Evolutionary conservation across 768 basidiomycete species (phyloP).

Genomic region (Termitomyces sp.): DNA sequence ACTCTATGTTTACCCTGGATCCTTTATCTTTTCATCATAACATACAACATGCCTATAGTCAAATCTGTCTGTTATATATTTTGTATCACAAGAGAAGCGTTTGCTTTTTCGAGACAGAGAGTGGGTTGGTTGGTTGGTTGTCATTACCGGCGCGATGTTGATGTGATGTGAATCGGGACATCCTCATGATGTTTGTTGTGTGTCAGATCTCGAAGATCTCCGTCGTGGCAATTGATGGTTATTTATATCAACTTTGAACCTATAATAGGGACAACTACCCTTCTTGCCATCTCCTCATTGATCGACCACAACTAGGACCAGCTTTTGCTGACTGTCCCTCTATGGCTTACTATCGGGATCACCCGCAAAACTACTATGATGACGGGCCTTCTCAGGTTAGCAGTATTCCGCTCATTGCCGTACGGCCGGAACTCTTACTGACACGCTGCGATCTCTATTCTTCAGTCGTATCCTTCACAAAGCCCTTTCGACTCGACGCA

Average conservation of each 20-base stretch:
- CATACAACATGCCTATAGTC: conserved; percentile 4
- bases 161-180: too few species aligned
- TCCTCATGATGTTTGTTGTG: not conserved
- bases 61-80: conserved; percentile 7
- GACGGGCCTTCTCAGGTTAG: conserved; percentile 12
- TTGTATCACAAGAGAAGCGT: not conserved
- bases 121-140: too few species aligned
- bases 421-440: not conserved
- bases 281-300: not conserved
- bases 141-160: too few species aligned
- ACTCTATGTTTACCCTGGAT: conserved; percentile 18
- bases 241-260: too few species aligned
- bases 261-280: not conserved
- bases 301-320: not conserved
- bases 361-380: conserved; percentile 18
- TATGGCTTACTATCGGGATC: conserved; percentile 17
- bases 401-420: not conserved
- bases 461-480: conserved; percentile 6
- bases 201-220: not conserved
- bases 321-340: not conserved
- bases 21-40: conserved; percentile 1
- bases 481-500: conserved; percentile 15
- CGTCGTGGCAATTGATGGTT: not conserved
- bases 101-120: not conserved
- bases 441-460: not conserved